Conservation (phyloP, 495 filamentous ascomycete species). For the Trichocladium antarcticum region DNA sequence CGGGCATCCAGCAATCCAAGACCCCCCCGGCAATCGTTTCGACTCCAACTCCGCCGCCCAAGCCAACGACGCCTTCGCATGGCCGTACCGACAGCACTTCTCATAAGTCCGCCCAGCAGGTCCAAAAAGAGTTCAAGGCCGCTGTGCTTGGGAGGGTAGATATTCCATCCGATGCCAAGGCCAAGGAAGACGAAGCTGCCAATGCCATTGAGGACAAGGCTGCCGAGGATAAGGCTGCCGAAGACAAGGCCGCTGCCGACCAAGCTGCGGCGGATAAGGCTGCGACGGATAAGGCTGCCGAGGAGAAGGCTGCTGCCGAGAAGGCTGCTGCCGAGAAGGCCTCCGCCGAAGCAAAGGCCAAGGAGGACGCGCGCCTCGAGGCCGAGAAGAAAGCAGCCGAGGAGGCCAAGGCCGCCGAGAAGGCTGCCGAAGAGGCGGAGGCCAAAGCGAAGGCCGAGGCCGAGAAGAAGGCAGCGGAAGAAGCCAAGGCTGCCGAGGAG, state of each 20-base stretch:
- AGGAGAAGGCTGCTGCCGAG: slow-evolving; percentile 28
- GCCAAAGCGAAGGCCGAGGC: slow-evolving; percentile 43
- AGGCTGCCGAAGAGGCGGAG: slow-evolving; percentile 52
- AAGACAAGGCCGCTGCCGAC: slow-evolving; percentile 39
- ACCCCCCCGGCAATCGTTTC: slow-evolving; percentile 44
- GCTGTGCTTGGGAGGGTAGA: slow-evolving; percentile 33
- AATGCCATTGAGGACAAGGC: slow-evolving; percentile 36
- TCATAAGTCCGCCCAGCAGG: slow-evolving; percentile 41
- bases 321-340: slow-evolving; percentile 51
- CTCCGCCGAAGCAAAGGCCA: slow-evolving; percentile 53
- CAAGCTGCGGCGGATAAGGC: slow-evolving; percentile 34
- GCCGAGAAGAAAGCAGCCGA: slow-evolving; percentile 36
- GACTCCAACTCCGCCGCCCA: slow-evolving; percentile 44
- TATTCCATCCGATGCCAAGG: slow-evolving; percentile 21
- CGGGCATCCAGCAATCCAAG: slow-evolving; percentile 39
- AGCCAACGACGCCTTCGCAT: slow-evolving; percentile 34
- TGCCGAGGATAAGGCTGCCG: slow-evolving; percentile 40
- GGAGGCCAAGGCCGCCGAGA: slow-evolving; percentile 37
- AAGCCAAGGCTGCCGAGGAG: slow-evolving; percentile 27
- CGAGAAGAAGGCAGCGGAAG: slow-evolving; percentile 35
- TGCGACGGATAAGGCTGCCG: slow-evolving; percentile 33
- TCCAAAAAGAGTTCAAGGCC: slow-evolving; percentile 42
- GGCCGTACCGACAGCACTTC: slow-evolving; percentile 37
- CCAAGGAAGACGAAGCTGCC: slow-evolving; percentile 32
- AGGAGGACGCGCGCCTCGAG: slow-evolving; percentile 43